phyloP scores from a whole-genome alignment of 805 yeast genomes.

The Priceomyces castillae region DNA sequence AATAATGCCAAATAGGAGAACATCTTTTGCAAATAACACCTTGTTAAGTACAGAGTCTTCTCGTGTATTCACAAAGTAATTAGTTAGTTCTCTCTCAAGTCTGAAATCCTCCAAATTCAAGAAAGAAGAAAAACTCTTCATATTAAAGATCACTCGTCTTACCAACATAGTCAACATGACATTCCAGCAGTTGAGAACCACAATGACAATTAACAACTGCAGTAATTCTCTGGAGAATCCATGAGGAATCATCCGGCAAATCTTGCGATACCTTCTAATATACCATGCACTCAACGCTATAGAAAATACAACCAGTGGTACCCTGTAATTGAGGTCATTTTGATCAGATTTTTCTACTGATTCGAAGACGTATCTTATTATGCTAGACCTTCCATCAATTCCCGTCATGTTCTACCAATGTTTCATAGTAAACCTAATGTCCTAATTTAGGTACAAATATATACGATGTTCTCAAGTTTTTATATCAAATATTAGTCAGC shows the following conservation, averaged over 20 bases:
- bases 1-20: constrained; percentile 7
- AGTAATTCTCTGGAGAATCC: constrained; percentile 9
- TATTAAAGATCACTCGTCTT: not conserved
- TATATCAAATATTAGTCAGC: constrained; percentile 5
- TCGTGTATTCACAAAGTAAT: constrained; percentile 2
- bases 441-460: not conserved
- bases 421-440: not conserved
- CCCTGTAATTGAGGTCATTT: not conserved
- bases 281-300: constrained; percentile 2
- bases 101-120: not conserved
- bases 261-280: constrained; percentile 6
- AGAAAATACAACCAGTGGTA: not conserved
- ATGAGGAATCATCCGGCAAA: constrained; percentile 6
- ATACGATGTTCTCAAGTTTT: not conserved
- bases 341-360: not conserved
- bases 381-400: not conserved
- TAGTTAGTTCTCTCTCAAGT: not conserved
- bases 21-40: constrained; percentile 13
- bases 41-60: constrained; percentile 4
- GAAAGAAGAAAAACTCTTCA: not conserved
- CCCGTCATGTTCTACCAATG: not conserved
- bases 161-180: constrained; percentile 1
- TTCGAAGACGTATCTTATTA: not conserved
- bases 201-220: constrained; percentile 1
- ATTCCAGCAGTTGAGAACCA: constrained; percentile 7